Evolutionary conservation across 805 yeast species (phyloP).

Genomic region (Ogataea minuta): DNA sequence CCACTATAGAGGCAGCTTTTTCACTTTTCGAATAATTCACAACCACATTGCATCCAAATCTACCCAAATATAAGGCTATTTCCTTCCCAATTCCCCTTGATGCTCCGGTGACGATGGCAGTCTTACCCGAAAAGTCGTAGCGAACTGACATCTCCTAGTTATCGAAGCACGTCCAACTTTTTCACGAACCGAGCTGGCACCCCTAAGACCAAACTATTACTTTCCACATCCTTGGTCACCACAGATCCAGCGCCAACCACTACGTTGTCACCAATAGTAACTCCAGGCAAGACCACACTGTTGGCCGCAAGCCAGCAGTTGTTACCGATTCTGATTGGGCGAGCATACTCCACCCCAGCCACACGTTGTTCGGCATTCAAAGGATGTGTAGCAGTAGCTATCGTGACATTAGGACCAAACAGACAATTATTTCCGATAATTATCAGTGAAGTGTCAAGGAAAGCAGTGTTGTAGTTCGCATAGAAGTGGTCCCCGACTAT

Average conservation of each 20-base stretch:
- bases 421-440: slow-evolving; percentile 59
- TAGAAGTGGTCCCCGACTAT: slow-evolving; percentile 56
- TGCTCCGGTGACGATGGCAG: slow-evolving; percentile 22
- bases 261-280: slow-evolving; percentile 57
- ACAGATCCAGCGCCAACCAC: slow-evolving; percentile 69
- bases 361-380: slow-evolving; percentile 45
- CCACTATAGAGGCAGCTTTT: slow-evolving; percentile 6
- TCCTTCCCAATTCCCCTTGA: slow-evolving; percentile 23
- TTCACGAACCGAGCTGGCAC: slow-evolving; percentile 38
- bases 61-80: slow-evolving; percentile 18
- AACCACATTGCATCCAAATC: slow-evolving; percentile 19
- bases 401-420: slow-evolving; percentile 60
- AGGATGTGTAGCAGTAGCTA: slow-evolving; percentile 65
- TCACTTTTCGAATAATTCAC: slow-evolving; percentile 12
- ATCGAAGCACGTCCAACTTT: slow-evolving; percentile 1
- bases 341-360: slow-evolving; percentile 49
- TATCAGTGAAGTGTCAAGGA: slow-evolving; percentile 60
- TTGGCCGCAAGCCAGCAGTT: no score
- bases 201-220: slow-evolving; percentile 60
- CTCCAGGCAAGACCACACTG: no score
- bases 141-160: slow-evolving; percentile 1
- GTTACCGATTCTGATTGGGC: slow-evolving; percentile 57
- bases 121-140: slow-evolving; percentile 9
- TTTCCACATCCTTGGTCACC: slow-evolving; percentile 56
- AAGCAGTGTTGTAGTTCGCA: slow-evolving; percentile 52